These are phyloP conservation scores for Cadophora gregata DNA, from an alignment of 2,329 filamentous ascomycete species.

Conservation along the genomic window DNA sequence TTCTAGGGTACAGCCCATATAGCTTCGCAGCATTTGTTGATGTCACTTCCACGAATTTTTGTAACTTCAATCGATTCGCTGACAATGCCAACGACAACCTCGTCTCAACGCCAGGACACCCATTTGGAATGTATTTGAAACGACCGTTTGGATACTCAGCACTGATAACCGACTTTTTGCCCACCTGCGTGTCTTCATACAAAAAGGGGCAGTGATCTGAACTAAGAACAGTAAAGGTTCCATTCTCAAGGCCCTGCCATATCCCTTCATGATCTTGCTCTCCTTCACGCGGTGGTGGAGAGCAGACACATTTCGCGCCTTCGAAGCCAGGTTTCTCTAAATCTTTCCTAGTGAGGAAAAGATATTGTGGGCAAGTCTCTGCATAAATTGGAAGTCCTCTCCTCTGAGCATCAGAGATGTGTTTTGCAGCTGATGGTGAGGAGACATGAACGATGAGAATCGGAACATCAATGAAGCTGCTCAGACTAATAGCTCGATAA, in stretches of 20 bases:
- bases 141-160: conserved; percentile 50
- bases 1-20: conserved; percentile 58
- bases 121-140: conserved; percentile 65
- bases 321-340: conserved; percentile 58
- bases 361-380: conserved; percentile 62
- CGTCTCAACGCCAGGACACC: conserved; percentile 63
- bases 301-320: conserved; percentile 60
- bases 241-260: conserved; percentile 56
- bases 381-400: conserved; percentile 56
- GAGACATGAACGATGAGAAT: conserved; percentile 61
- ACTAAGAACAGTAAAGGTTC: conserved; percentile 58
- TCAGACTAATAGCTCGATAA: conserved; percentile 57
- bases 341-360: conserved; percentile 58
- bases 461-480: conserved; percentile 56
- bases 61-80: conserved; percentile 48
- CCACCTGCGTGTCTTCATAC: conserved; percentile 53
- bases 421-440: conserved; percentile 51
- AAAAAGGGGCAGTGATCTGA: conserved; percentile 48
- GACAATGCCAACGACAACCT: conserved; percentile 54
- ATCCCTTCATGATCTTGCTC: conserved; percentile 55
- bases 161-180: conserved; percentile 56
- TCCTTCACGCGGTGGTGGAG: conserved; percentile 56
- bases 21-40: conserved; percentile 61
- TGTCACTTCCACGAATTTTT: conserved; percentile 60
- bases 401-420: conserved; percentile 56